Conservation (phyloP, 768 basidiomycete species). For the Daedalea quercina region DNA sequence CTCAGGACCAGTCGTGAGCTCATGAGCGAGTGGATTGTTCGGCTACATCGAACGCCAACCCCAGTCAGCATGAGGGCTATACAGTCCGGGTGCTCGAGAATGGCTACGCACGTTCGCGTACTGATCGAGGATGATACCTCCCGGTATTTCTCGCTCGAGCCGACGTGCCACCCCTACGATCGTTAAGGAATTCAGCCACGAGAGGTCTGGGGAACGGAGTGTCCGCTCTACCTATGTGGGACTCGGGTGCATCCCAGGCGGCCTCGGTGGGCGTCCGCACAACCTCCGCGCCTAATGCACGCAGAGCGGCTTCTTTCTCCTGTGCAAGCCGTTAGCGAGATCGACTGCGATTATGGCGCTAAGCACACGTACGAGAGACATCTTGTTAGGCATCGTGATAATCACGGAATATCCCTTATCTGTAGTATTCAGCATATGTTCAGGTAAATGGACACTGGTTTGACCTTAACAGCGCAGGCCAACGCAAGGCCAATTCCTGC, state of each 20-base stretch:
- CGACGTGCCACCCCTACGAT: slow-evolving; percentile 77
- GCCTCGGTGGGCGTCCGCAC: slow-evolving; percentile 90
- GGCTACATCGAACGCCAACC: slow-evolving; percentile 41
- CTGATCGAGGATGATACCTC: slow-evolving; percentile 90
- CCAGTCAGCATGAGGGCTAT: too few species aligned
- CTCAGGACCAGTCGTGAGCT: slow-evolving; percentile 85
- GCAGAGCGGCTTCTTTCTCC: slow-evolving; percentile 92
- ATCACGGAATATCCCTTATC: slow-evolving; percentile 90
- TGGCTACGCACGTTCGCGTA: slow-evolving; percentile 70
- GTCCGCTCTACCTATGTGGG: slow-evolving; percentile 78
- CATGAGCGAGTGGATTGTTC: slow-evolving; percentile 90
- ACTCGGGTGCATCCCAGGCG: slow-evolving; percentile 83
- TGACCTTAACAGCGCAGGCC: slow-evolving; percentile 89
- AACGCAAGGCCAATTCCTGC: slow-evolving; percentile 90
- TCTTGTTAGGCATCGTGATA: slow-evolving; percentile 90
- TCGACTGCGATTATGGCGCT: neutral
- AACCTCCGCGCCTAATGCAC: slow-evolving; percentile 90
- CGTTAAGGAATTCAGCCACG: slow-evolving; percentile 87
- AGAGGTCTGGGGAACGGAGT: slow-evolving; percentile 31
- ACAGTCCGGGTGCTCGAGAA: too few species aligned
- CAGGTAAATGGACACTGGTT: slow-evolving; percentile 4
- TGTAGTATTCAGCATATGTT: slow-evolving; percentile 65
- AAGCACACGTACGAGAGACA: slow-evolving; percentile 59
- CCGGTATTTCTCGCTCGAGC: slow-evolving; percentile 70
- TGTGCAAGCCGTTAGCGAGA: slow-evolving; percentile 15